Conservation (phyloP, 768 basidiomycete species). For the Cystofilobasidium capitatum region DNA sequence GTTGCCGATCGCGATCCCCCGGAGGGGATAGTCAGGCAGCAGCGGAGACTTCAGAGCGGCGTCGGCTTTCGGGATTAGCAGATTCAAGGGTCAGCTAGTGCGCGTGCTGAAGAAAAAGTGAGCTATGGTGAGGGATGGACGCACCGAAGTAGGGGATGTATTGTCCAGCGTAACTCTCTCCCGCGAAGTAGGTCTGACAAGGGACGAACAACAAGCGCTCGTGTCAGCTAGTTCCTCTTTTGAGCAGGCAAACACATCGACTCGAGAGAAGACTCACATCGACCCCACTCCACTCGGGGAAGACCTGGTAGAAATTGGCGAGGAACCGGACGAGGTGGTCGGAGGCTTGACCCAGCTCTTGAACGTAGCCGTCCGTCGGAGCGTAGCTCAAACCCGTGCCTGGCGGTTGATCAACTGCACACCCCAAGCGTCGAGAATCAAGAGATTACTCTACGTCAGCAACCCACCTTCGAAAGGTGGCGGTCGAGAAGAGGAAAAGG, state of each 20-base stretch:
- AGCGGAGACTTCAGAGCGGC: constrained; percentile 54
- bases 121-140: too few species aligned
- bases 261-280: constrained; percentile 53
- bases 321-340: constrained; percentile 74
- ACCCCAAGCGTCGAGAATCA: neutral
- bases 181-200: constrained; percentile 81
- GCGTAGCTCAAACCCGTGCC: constrained; percentile 91
- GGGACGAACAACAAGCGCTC: neutral
- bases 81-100: constrained; percentile 42
- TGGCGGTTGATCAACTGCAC: constrained; percentile 87
- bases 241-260: neutral
- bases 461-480: neutral
- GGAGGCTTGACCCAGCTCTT: constrained; percentile 63
- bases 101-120: neutral
- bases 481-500: neutral
- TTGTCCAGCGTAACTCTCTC: constrained; percentile 95
- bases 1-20: constrained; percentile 85
- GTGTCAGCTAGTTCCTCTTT: neutral
- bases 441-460: neutral
- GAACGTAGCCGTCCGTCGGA: constrained; percentile 72
- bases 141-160: constrained; percentile 91
- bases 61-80: constrained; percentile 60
- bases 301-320: constrained; percentile 75
- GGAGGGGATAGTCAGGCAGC: constrained; percentile 53
- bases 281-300: constrained; percentile 71